Conservation (phyloP, 495 filamentous ascomycete species). For the Achaetomiella virescens region DNA sequence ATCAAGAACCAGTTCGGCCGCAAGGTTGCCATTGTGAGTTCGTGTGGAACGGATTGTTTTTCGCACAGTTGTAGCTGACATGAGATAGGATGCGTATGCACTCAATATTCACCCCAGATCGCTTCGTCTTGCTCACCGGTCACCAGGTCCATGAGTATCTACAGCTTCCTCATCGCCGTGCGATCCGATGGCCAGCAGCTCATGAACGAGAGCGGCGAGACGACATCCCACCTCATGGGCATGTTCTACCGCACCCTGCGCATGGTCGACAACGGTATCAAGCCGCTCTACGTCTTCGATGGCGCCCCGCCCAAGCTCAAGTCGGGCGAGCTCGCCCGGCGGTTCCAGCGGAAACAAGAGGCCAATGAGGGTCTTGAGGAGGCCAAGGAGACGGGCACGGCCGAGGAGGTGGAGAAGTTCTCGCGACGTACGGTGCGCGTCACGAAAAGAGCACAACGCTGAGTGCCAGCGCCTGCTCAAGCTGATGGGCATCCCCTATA, state of each 20-base stretch:
- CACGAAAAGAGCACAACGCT: conserved; percentile 90
- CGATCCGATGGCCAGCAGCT: conserved; percentile 94
- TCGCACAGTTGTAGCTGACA: conserved; percentile 7
- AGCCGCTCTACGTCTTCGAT: conserved; percentile 96
- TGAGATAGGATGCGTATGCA: conserved; percentile 74
- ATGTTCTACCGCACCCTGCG: conserved; percentile 98
- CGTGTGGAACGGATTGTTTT: neutral
- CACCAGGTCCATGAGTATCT: conserved; percentile 91
- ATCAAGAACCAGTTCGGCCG: conserved; percentile 98
- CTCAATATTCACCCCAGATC: neutral
- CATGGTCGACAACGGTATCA: conserved; percentile 98
- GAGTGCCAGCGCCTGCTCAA: conserved; percentile 87
- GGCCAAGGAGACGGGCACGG: conserved; percentile 94
- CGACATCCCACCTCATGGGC: conserved; percentile 96
- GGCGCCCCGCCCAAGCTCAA: conserved; percentile 95
- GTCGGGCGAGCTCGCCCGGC: conserved; percentile 90
- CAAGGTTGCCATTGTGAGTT: conserved; percentile 88
- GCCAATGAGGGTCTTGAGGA: conserved; percentile 84
- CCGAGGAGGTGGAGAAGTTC: conserved; percentile 97
- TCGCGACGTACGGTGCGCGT: conserved; percentile 89
- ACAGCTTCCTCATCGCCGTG: conserved; percentile 96
- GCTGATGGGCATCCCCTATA: conserved; percentile 93
- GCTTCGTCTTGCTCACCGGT: neutral
- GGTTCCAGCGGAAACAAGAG: conserved; percentile 83
- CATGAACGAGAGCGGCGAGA: conserved; percentile 87